Evolutionary conservation across 2,329 filamentous ascomycete species (phyloP), one percentile per base, ranked within the genome.

Genomic region (Penicillium fuscoglaucum): DNA sequence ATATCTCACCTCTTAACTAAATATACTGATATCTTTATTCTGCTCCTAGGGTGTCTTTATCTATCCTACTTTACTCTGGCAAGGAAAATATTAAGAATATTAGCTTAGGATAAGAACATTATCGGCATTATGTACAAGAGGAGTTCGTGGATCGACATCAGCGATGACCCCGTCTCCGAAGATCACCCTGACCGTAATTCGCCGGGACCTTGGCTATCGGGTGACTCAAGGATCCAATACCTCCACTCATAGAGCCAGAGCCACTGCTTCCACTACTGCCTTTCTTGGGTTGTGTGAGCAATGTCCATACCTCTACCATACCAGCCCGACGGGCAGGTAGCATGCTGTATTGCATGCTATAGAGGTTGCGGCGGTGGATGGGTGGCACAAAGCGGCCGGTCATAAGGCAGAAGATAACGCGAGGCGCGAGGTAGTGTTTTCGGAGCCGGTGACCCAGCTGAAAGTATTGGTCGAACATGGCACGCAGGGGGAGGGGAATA

Each of bases 291-390:
- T 84, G 78, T 64, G 84, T 89, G 55, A 95, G 77, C 40, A 85
- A 83, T 44, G 83, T 81, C 95, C 96, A 99, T 73, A 98, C 88
- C 71, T 97, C 92, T 67, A 84, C 81, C 57, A 98, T 89, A 2
- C 88, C 87, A 0, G 91, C 89, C 45, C 96, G 82, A 54, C 85
- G 84, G 8, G 90, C 89, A 0, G 96, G 96, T 41, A 99, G 82
- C 91, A 98, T 98, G 78, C 91, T 96, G 76, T 99, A 99, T 77
- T 99, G 95, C 68, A 99, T 81, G 66, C 91, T 96, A 77, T 99
- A 99, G 51, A 99, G 82, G 70, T 95, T 96, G 71, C 93, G 93
- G 52, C 96, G 86, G 72, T 97, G 93, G 49, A 99, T 96, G 0
- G 96, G 93, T 13, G 93, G 95, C 1, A 98, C 92, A 65, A 97